Evolutionary conservation across 495 filamentous ascomycete species (phyloP).

Genomic region (Penicillium robsamsonii): DNA sequence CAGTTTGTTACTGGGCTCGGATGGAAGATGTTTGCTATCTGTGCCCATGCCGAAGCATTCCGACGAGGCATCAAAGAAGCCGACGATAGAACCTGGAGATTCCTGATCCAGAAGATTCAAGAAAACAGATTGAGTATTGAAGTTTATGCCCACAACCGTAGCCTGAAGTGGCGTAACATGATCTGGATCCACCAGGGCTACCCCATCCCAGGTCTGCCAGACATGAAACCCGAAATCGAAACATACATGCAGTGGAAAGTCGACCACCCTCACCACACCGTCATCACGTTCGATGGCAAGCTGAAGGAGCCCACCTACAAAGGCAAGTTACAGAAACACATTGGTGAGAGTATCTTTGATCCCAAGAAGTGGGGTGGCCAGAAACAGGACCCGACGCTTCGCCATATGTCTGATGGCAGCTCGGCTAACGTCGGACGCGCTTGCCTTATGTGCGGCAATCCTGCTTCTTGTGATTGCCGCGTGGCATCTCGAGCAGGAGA

Average conservation of each 20-base stretch:
- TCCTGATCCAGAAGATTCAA: conserved; percentile 17
- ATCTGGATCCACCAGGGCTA: neutral
- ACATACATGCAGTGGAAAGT: neutral
- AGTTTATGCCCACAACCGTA: conserved; percentile 22
- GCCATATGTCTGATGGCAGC: neutral
- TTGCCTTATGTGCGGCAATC: conserved; percentile 15
- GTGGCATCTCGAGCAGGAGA: conserved; percentile 16
- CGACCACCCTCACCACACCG: conserved; percentile 6
- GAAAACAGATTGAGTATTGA: conserved; percentile 30
- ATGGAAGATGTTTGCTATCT: conserved; percentile 39
- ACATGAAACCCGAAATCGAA: neutral
- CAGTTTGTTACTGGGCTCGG: conserved; percentile 13
- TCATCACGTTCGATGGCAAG: neutral
- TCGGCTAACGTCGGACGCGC: neutral
- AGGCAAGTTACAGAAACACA: neutral
- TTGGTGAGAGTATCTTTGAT: neutral
- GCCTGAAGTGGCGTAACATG: neutral
- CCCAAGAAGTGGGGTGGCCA: neutral
- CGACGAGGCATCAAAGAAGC: conserved; percentile 14
- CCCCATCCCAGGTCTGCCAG: conserved; percentile 1
- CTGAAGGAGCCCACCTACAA: neutral
- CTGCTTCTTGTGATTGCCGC: conserved; percentile 19
- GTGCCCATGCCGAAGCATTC: conserved; percentile 33
- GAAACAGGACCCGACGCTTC: neutral
- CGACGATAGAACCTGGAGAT: conserved; percentile 18